Base-by-base conservation (phyloP, 169 alveolate genomes). In the Cryptosporidium sp. region DNA sequence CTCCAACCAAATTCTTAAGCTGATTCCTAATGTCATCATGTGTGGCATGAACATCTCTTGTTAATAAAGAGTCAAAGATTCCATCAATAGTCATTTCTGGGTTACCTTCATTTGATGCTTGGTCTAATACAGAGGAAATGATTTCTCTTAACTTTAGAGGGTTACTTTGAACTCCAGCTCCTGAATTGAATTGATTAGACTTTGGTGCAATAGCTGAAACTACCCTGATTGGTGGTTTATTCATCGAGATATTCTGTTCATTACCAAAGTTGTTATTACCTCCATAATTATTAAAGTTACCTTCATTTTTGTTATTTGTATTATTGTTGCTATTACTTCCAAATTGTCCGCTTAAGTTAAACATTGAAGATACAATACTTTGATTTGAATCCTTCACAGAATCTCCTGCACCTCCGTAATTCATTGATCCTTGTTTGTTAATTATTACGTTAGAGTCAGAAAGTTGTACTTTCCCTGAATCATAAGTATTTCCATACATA, bases 71-170 rank as follows among this genome's bases (percentile, higher is more conserved):
- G 8, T 62, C 80, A 48, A 80, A 44, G 6, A 80, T 80, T 3
- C 42, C 35, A 48, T 80, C 89, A 14, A 80, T 60, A 42, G 61
- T 62, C 89, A 80, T 80, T 21, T 80, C 89, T 7, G 89, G 89
- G 42, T n/a, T 60, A 33, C 80, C 89, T 29, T 37, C 52, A 12
- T 26, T 80, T 18, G 89, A 80, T 21, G 89, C 89, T 33, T 80
- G 73, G 31, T 80, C 89, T 18, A 80, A 53, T 61, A 80, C 65
- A 3, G 80, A 80, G 23, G 69, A 80, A 62, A 80, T 65, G 9
- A 67, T 62, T 21, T 80, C 89, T 18, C 89, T 80, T 31, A 80
- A n/a, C 56, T 44, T 80, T 4, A 80, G 65, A 21, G 89, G 89
- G 37, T 80, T 80, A 26, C 18, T 26, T 21, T 33, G 52, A 18